Percentiles rank a stretch among this genome's conserved stretches.
phyloP scores from a whole-genome alignment of 305 asterid genomes.

The Plantago coronopus region DNA sequence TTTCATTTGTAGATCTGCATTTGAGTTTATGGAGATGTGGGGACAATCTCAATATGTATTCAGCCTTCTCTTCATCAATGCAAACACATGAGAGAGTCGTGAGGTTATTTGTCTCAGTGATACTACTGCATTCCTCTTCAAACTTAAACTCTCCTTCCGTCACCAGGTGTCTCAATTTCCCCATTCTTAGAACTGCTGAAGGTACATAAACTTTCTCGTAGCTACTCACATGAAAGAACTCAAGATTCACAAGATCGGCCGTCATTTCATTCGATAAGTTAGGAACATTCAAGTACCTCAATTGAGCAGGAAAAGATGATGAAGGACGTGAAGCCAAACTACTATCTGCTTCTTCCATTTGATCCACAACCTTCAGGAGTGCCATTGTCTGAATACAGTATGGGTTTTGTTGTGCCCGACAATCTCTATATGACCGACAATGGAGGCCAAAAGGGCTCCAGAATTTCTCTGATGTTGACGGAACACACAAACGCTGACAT shows the following conservation, averaged over 20 bases:
- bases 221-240: slow-evolving; percentile 8
- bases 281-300: slow-evolving; percentile 26
- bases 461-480: too few species aligned
- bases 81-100: background rate
- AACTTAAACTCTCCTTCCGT: background rate
- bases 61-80: background rate
- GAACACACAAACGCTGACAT: too few species aligned
- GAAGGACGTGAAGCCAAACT: background rate
- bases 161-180: slow-evolving; percentile 21
- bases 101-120: background rate
- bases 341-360: background rate
- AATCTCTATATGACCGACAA: slow-evolving; percentile 1
- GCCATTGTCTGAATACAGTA: slow-evolving; percentile 4
- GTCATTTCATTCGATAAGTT: slow-evolving; percentile 14
- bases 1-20: background rate
- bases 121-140: background rate
- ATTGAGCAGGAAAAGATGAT: background rate
- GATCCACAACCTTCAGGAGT: slow-evolving; percentile 23
- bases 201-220: background rate
- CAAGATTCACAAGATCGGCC: slow-evolving; percentile 25
- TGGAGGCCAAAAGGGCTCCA: slow-evolving; percentile 7
- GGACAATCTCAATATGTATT: slow-evolving; percentile 2
- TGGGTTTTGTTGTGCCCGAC: background rate
- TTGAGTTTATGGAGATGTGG: slow-evolving; percentile 13
- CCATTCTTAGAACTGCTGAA: slow-evolving; percentile 18